Evolutionary conservation across 495 filamentous ascomycete genomes (phyloP).

Genomic region (Lineolata rhizophorae): DNA sequence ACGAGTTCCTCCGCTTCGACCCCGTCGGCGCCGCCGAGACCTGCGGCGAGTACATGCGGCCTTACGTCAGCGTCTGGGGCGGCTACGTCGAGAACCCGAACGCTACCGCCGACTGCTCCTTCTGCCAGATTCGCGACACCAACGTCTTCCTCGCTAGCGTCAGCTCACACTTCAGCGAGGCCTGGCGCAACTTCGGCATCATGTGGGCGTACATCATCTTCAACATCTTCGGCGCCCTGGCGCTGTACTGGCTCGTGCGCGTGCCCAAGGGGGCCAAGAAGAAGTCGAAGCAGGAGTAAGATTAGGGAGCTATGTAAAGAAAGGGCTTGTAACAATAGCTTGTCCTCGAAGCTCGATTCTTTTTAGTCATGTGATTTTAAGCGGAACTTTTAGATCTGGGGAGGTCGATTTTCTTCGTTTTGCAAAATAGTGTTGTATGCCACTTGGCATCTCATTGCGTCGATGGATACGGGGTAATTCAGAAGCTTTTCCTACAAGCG

Average conservation of each 20-base stretch:
- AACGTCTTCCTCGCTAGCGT: conserved; percentile 17
- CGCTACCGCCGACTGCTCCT: conserved; percentile 14
- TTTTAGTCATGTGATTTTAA: no score
- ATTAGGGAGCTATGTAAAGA: no score
- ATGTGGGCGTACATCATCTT: conserved; percentile 26
- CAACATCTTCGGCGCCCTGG: conserved; percentile 16
- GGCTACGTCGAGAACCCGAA: conserved; percentile 13
- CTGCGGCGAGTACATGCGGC: conserved; percentile 16
- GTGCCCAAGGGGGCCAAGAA: conserved; percentile 17
- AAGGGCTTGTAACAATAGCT: no score
- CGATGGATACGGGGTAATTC: no score
- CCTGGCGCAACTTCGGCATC: conserved; percentile 23
- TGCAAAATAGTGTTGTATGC: no score
- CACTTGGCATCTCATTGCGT: no score
- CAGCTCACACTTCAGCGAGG: conserved; percentile 12
- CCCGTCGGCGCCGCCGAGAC: conserved; percentile 10
- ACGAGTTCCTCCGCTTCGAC: conserved; percentile 18
- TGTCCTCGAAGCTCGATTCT: no score
- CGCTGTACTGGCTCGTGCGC: conserved; percentile 19
- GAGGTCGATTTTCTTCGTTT: no score
- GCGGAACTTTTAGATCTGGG: no score
- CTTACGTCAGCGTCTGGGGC: conserved; percentile 5
- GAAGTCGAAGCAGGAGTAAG: conserved; percentile 8
- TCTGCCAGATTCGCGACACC: conserved; percentile 15
- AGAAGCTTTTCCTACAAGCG: no score